These are phyloP conservation scores for Globisporangium polare DNA, from an alignment of 352 stramenopile genomes.

Conservation along the genomic window DNA sequence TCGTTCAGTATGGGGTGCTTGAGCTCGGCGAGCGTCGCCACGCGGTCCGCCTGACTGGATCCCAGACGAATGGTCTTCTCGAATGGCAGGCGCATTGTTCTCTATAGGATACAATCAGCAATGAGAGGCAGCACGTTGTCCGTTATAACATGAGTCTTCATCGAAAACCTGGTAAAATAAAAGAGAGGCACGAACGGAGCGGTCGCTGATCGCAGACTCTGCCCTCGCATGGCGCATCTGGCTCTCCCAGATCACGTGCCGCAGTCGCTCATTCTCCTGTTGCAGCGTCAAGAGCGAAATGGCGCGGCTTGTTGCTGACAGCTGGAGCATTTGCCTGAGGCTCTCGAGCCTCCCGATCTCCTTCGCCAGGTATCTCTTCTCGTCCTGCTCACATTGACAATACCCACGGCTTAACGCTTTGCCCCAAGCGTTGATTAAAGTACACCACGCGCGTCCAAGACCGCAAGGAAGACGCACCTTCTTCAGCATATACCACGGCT, in stretches of 20 bases:
- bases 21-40: neutral
- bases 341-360: neutral
- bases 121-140: too few relatives aligned
- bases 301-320: neutral
- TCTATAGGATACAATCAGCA: too few relatives aligned
- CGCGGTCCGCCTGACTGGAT: neutral
- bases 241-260: neutral
- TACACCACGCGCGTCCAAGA: too few relatives aligned
- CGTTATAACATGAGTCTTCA: too few relatives aligned
- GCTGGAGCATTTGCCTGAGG: neutral
- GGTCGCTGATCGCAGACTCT: neutral
- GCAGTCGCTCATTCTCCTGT: neutral
- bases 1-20: neutral
- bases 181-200: neutral
- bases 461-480: neutral
- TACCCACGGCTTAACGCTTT: neutral
- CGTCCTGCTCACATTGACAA: neutral
- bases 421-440: too few relatives aligned
- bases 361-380: neutral
- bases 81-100: neutral
- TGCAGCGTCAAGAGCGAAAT: neutral
- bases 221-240: neutral
- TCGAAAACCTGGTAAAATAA: too few relatives aligned
- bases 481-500: slow-evolving; percentile 1
- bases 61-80: slow-evolving; percentile 7